Conservation (phyloP, 805 yeast genomes). For the Monosporozyma siamensis region DNA sequence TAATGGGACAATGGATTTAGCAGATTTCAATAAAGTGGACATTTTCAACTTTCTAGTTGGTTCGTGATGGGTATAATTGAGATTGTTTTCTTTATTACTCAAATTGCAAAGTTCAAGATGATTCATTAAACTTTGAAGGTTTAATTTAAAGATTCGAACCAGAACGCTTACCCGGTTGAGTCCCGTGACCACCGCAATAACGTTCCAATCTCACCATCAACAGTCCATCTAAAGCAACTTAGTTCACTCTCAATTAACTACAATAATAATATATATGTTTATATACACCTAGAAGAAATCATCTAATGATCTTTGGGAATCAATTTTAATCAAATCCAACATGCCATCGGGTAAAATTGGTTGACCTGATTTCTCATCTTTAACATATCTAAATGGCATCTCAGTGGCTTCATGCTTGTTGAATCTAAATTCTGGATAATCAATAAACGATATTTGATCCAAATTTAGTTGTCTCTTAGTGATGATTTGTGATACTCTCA, state of each 20-base stretch:
- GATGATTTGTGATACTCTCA: conserved; percentile 79
- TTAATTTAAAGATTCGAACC: too few relatives aligned
- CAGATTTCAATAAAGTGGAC: conserved; percentile 66
- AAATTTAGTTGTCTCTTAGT: conserved; percentile 49
- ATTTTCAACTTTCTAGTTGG: conserved; percentile 8
- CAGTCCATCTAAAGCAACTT: too few relatives aligned
- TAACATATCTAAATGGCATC: conserved; percentile 92
- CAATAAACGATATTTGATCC: conserved; percentile 73
- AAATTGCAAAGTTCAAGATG: too few relatives aligned
- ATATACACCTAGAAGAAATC: conserved; percentile 35
- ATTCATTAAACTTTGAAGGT: too few relatives aligned
- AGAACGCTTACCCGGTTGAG: background rate
- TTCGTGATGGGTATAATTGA: background rate
- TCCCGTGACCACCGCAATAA: too few relatives aligned
- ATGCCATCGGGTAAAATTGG: conserved; percentile 91
- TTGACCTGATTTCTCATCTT: conserved; percentile 41
- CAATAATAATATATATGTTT: too few relatives aligned
- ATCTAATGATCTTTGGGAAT: conserved; percentile 74
- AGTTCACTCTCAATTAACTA: too few relatives aligned
- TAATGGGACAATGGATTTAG: conserved; percentile 82
- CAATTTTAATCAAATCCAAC: conserved; percentile 76
- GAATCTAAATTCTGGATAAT: conserved; percentile 89
- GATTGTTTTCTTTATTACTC: background rate
- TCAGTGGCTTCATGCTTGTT: conserved; percentile 86
- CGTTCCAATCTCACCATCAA: too few relatives aligned